Evolutionary conservation across 805 yeast species (phyloP), one percentile per base, ranked within the genome.

Genomic region (Kuraishia floccosa): DNA sequence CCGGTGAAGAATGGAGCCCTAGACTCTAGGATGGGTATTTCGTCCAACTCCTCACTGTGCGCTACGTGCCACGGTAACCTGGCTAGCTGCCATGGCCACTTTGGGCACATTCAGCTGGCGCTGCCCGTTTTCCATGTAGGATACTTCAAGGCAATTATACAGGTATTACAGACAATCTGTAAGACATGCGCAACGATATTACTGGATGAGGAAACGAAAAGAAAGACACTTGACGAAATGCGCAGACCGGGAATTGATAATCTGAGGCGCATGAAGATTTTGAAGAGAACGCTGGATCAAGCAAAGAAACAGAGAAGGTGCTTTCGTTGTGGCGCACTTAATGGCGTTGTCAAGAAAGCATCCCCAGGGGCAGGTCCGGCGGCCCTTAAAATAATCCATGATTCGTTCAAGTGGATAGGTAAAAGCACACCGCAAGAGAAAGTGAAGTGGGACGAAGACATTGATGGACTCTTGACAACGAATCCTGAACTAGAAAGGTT

Each of bases 121-220:
- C 62, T 91, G 27, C 99, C 99, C 2, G 97, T 87, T 10, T 91
- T 89, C 60, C 98, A 91, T 49, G 91, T 91, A 28, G 99, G 99
- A 13, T 91, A 87, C 54, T 91, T 91, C 67, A 89, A 89, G 52
- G 77, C 87, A 26, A 81, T 85, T 15, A 81, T 91, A 40, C 80
- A 76, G 47, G 86, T 91, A 25, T 58, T 91, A 33, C 98, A 91
- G 54, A 73, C 83, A 32, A 76, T 91, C 38, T 91, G 99, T 63
- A 91, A 91, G 52, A 72, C 68, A 39, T 91, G 99, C 58, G 81
- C 94, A 1, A 61, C 76, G 7, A 56, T 91, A 16, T 58, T 91
- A 39, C 59, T 91, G 26, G 83, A 78, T 40, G 94, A 83, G 42
- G 65, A 61, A 28, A 65, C 75, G 18, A 83, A 79, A 45, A 63